These are phyloP conservation scores for Zalaria sp. DNA, from an alignment of 2,329 filamentous ascomycete species.

Conservation along the genomic window DNA sequence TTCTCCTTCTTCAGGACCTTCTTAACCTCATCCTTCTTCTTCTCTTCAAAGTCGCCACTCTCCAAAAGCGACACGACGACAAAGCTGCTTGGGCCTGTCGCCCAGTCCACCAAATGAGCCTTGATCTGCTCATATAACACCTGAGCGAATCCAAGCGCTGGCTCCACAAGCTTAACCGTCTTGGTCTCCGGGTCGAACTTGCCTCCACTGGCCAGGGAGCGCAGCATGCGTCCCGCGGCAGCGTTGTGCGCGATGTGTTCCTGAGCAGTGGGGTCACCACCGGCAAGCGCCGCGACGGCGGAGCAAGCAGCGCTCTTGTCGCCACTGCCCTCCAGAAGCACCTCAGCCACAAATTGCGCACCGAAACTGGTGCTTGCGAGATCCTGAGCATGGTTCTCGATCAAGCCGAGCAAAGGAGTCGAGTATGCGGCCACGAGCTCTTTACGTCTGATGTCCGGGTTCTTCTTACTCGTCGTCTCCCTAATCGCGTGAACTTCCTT, in stretches of 20 bases:
- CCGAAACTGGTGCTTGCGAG: constrained; percentile 68
- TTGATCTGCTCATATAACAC: constrained; percentile 72
- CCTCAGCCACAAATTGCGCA: constrained; percentile 72
- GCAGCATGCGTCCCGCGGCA: constrained; percentile 69
- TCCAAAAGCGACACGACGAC: constrained; percentile 74
- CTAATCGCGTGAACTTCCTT: constrained; percentile 68
- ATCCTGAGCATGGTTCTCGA: constrained; percentile 52
- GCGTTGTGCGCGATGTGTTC: constrained; percentile 47
- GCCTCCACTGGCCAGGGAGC: constrained; percentile 79
- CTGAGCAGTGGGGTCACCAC: constrained; percentile 25
- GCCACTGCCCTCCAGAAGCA: constrained; percentile 60
- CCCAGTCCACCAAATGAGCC: constrained; percentile 65
- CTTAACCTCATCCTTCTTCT: constrained; percentile 50
- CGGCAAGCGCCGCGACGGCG: constrained; percentile 41
- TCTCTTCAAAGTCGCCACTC: constrained; percentile 48
- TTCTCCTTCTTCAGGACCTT: constrained; percentile 59
- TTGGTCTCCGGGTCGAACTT: constrained; percentile 65
- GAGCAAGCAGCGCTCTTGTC: constrained; percentile 63
- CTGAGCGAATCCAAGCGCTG: constrained; percentile 66
- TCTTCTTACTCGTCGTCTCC: constrained; percentile 82
- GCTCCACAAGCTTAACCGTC: constrained; percentile 54
- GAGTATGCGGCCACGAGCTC: constrained; percentile 67
- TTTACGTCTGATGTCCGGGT: constrained; percentile 56
- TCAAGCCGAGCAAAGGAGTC: constrained; percentile 58
- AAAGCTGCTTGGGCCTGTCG: constrained; percentile 72